Conservation (phyloP, 2,329 filamentous ascomycete species). For the Trichoderma atroviride region DNA sequence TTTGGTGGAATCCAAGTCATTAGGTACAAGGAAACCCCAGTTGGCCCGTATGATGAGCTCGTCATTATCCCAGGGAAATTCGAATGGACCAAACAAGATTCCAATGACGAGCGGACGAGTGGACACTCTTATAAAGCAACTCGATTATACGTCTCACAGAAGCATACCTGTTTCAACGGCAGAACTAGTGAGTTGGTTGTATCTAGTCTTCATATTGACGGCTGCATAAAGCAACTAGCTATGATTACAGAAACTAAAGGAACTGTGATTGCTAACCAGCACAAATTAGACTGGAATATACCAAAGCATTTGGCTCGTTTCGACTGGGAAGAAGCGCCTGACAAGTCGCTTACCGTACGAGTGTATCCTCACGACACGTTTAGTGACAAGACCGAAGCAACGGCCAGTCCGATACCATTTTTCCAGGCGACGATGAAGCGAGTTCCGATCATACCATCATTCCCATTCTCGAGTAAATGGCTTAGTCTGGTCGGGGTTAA, state of each 20-base stretch:
- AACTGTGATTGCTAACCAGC: background rate
- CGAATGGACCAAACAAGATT: slow-evolving; percentile 39
- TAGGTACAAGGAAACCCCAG: slow-evolving; percentile 53
- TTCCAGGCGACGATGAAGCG: background rate
- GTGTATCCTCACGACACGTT: background rate
- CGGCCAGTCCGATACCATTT: background rate
- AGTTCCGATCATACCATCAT: background rate
- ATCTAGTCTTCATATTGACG: background rate
- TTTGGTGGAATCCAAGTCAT: slow-evolving; percentile 52
- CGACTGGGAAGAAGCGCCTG: background rate
- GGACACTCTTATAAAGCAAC: background rate
- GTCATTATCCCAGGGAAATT: slow-evolving; percentile 52
- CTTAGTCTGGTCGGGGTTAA: background rate
- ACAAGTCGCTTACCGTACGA: background rate
- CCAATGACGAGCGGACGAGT: background rate
- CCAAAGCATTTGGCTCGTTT: background rate
- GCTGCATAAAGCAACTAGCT: background rate
- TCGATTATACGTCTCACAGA: background rate
- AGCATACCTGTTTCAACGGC: background rate
- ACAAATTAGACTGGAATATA: background rate
- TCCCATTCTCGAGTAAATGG: background rate
- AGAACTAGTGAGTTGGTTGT: background rate
- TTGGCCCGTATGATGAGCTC: slow-evolving; percentile 58
- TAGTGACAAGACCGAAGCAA: background rate
- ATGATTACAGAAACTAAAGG: background rate